phyloP scores from a whole-genome alignment of 108 stramenopile species.

The Cylindrotheca fusiformis region DNA sequence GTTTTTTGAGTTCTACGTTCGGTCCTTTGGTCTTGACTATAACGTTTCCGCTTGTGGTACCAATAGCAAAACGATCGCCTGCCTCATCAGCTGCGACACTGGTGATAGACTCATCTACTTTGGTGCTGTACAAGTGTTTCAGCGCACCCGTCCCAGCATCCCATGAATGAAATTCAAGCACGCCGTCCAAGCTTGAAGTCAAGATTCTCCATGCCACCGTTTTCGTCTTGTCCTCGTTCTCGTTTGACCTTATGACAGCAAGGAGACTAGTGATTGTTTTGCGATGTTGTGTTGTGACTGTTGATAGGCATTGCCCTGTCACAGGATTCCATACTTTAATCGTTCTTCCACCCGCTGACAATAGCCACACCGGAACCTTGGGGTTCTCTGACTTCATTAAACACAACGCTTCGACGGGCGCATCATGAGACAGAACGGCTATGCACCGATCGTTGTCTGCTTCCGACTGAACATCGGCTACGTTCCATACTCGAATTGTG shows the following conservation, averaged over 20 bases:
- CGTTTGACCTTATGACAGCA: slow-evolving; percentile 22
- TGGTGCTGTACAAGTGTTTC: slow-evolving; percentile 67
- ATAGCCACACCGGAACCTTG: slow-evolving; percentile 47
- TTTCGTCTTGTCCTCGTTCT: slow-evolving; percentile 38
- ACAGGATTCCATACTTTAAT: slow-evolving; percentile 84
- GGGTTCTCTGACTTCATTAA: slow-evolving; percentile 45
- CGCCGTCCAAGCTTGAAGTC: slow-evolving; percentile 71
- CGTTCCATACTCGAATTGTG: slow-evolving; percentile 81
- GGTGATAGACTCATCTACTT: slow-evolving; percentile 59
- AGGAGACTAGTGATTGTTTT: slow-evolving; percentile 83
- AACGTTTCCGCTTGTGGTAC: slow-evolving; percentile 63
- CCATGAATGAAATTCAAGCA: slow-evolving; percentile 71
- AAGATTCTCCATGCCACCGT: slow-evolving; percentile 44
- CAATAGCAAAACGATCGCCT: slow-evolving; percentile 65
- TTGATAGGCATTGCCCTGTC: slow-evolving; percentile 53
- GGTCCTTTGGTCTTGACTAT: slow-evolving; percentile 54
- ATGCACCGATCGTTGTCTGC: slow-evolving; percentile 45
- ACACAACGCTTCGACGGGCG: slow-evolving; percentile 76
- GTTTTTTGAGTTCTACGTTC: slow-evolving; percentile 33
- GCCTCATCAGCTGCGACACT: slow-evolving; percentile 49
- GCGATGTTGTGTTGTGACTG: slow-evolving; percentile 63
- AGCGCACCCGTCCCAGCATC: slow-evolving; percentile 40
- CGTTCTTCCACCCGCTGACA: slow-evolving; percentile 75
- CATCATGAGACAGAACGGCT: slow-evolving; percentile 68
- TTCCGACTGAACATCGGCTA: slow-evolving; percentile 24